Evolutionary conservation across 1,139 yeast species (phyloP).

Genomic region (Lodderomyces oxycetoniae): DNA sequence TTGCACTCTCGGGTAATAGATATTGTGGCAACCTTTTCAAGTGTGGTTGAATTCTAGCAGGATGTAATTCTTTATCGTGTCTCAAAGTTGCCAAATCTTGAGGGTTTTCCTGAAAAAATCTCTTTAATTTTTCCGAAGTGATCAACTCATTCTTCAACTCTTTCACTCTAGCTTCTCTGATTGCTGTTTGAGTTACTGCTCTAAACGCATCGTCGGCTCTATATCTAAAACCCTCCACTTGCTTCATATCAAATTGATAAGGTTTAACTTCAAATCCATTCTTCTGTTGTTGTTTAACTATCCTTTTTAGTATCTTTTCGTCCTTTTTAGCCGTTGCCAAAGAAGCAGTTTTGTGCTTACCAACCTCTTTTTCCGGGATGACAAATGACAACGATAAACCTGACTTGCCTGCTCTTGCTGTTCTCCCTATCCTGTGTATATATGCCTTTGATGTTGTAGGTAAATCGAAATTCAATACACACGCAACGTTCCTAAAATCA

Average conservation of each 20-base stretch:
- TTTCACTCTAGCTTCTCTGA: constrained; percentile 89
- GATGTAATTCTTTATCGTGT: constrained; percentile 86
- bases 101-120: constrained; percentile 98
- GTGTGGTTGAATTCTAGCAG: constrained; percentile 78
- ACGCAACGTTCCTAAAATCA: constrained; percentile 92
- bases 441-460: constrained; percentile 89
- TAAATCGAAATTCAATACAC: constrained; percentile 91
- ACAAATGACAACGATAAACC: constrained; percentile 96
- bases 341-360: constrained; percentile 81
- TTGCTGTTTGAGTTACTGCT: constrained; percentile 83
- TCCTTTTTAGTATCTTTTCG: constrained; percentile 75
- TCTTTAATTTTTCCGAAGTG: constrained; percentile 82
- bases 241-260: constrained; percentile 86
- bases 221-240: constrained; percentile 93
- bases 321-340: constrained; percentile 71
- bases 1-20: constrained; percentile 76
- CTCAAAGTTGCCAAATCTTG: constrained; percentile 84
- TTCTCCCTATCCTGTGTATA: constrained; percentile 93
- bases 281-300: constrained; percentile 71
- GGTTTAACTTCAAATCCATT: constrained; percentile 73
- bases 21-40: constrained; percentile 91
- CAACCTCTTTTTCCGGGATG: constrained; percentile 76
- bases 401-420: constrained; percentile 94
- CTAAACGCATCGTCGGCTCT: constrained; percentile 97
- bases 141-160: constrained; percentile 86